Percentiles rank a stretch among this genome's conserved stretches.
These are phyloP conservation scores for Nitzschia palea DNA, from an alignment of 108 stramenopile species.

Conservation along the genomic window DNA sequence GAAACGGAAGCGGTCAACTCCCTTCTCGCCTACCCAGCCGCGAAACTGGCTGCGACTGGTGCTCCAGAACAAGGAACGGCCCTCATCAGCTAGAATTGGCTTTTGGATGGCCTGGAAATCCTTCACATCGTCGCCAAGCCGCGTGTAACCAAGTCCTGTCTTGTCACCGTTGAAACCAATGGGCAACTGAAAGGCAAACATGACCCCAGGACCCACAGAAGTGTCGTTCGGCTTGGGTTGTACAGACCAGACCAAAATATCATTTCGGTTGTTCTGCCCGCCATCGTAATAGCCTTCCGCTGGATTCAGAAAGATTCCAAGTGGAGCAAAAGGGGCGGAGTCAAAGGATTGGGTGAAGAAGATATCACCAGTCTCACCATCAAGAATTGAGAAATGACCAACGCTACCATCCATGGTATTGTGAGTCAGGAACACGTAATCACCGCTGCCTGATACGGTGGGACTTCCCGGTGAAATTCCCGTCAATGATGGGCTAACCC, in stretches of 20 bases:
- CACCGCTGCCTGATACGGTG: slow-evolving; percentile 30
- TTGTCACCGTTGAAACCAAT: neutral
- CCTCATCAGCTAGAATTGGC: slow-evolving; percentile 22
- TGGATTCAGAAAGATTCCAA: slow-evolving; percentile 27
- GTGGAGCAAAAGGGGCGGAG: slow-evolving; percentile 13
- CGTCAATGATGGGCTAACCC: slow-evolving; percentile 26
- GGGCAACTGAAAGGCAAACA: slow-evolving; percentile 36
- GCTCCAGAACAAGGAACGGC: slow-evolving; percentile 15
- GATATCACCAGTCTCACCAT: slow-evolving; percentile 4
- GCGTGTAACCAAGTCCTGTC: neutral
- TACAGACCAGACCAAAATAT: slow-evolving; percentile 18
- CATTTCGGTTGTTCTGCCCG: slow-evolving; percentile 27
- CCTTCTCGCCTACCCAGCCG: slow-evolving; percentile 14
- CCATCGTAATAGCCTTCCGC: slow-evolving; percentile 35
- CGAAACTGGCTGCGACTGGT: slow-evolving; percentile 15
- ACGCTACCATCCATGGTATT: slow-evolving; percentile 16
- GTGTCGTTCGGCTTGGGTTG: neutral
- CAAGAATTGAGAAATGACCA: slow-evolving; percentile 44
- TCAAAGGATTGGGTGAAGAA: slow-evolving; percentile 10
- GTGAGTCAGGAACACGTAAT: slow-evolving; percentile 42
- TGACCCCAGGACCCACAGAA: slow-evolving; percentile 10
- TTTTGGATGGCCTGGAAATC: slow-evolving; percentile 24
- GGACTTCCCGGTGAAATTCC: slow-evolving; percentile 36
- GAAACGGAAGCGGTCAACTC: slow-evolving; percentile 15
- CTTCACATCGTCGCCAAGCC: neutral